These are phyloP conservation scores for Filobasidium floriforme DNA, from an alignment of 768 basidiomycete species.

Conservation along the genomic window DNA sequence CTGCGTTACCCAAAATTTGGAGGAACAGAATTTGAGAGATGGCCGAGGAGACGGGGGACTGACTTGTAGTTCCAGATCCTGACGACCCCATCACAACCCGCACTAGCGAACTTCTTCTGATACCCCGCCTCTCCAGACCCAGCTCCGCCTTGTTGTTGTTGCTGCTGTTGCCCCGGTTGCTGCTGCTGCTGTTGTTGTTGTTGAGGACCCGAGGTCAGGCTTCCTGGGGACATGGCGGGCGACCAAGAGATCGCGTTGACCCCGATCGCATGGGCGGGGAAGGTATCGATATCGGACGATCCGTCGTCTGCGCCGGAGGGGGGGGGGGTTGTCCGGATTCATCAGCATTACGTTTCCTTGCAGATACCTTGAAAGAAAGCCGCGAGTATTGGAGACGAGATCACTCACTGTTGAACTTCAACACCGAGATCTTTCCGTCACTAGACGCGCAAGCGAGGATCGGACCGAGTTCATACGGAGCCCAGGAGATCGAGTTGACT, in stretches of 20 bases:
- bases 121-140: conserved; percentile 43
- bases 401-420: conserved; percentile 83
- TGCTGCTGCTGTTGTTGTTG: conserved; percentile 20
- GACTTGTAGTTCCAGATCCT: conserved; percentile 75
- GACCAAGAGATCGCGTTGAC: conserved; percentile 98
- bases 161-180: not conserved
- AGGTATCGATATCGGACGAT: conserved; percentile 89
- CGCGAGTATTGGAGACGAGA: too few relatives aligned
- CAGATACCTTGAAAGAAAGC: too few relatives aligned
- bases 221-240: conserved; percentile 73
- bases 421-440: conserved; percentile 91
- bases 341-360: too few relatives aligned
- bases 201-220: conserved; percentile 49
- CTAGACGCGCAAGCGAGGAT: conserved; percentile 95
- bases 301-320: conserved; percentile 65
- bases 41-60: too few relatives aligned
- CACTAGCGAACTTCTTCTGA: conserved; percentile 87
- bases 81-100: conserved; percentile 92
- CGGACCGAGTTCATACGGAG: conserved; percentile 94
- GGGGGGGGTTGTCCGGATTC: conserved; percentile 1
- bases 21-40: not conserved
- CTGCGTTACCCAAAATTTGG: too few relatives aligned
- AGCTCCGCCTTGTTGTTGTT: conserved; percentile 5
- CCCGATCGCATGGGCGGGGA: conserved; percentile 90
- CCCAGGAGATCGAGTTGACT: conserved; percentile 99